Conservation (phyloP, 768 basidiomycete species). For the Kockovaella imperatae region DNA sequence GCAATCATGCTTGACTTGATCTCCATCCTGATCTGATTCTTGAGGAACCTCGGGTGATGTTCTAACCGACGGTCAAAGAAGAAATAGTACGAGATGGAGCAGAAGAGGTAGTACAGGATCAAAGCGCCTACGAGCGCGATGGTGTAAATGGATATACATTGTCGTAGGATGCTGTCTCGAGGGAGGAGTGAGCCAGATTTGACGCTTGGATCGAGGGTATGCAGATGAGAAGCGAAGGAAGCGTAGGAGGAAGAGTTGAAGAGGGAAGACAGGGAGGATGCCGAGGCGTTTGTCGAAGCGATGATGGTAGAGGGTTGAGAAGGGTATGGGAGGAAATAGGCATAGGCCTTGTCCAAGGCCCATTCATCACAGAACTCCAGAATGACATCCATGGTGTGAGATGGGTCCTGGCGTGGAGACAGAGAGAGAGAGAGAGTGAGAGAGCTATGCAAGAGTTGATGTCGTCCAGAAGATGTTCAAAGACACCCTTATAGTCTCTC, state of each 20-base stretch:
- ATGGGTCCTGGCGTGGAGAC: too few species aligned
- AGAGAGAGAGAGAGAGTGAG: too few species aligned
- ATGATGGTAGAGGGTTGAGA: conserved; percentile 11
- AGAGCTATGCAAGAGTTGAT: too few species aligned
- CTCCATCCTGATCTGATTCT: conserved; percentile 68
- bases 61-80: conserved; percentile 93
- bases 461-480: too few species aligned
- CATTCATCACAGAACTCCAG: conserved; percentile 62
- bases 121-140: conserved; percentile 76
- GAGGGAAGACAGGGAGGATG: conserved; percentile 22
- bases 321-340: conserved; percentile 57
- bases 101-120: conserved; percentile 79
- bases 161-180: conserved; percentile 68
- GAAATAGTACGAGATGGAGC: conserved; percentile 68
- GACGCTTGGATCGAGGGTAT: too few species aligned
- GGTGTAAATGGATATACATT: conserved; percentile 60
- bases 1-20: conserved; percentile 65
- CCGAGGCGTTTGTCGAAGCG: conserved; percentile 18
- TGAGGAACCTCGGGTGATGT: conserved; percentile 87
- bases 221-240: conserved; percentile 4
- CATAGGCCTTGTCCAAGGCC: conserved; percentile 72
- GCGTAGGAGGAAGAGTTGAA: conserved; percentile 42
- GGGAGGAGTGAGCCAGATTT: conserved; percentile 45
- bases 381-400: conserved; percentile 79
- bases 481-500: too few species aligned